Evolutionary conservation across 768 basidiomycete species (phyloP), one percentile per base, ranked within the genome.

Genomic region (Suillus lakei): DNA sequence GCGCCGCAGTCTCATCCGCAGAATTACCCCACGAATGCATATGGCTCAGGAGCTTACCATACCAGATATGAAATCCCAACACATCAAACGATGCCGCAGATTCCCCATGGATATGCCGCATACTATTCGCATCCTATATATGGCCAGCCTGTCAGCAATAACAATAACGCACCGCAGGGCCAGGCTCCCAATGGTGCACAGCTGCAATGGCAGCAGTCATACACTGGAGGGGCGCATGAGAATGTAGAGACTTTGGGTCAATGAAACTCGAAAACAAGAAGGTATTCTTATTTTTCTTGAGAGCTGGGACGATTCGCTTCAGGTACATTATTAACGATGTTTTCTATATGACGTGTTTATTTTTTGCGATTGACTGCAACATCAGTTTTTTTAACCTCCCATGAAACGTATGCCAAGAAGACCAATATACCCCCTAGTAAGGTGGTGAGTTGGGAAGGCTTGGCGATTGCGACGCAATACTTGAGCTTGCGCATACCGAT

Each of bases 141-240:
- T 60, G 36, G 13, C 6, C 65, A 32, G 36, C 32, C 38, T 18
- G 55, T 63, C 66, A 58, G 32, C 39, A 50, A 41, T n/a, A 54
- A n/a, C 21, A 54, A n/a, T n/a, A 15, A 32, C 12, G 32, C 21
- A n/a, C 30, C 32, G 5, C 53, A 32, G 18, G 53, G 30, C 67
- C 76, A 71, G 60, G 73, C 70, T 70, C 62, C 69, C 68, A 73
- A 72, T 38, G 54, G 68, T 58, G 68, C 72, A 58, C 69, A 66
- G 41, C 66, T 80, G 56, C 75, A 76, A 54, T 81, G 79, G 80
- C 79, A 76, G 65, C 70, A 66, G 61, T 76, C 79, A 58, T 79
- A 79, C 48, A 63, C 66, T 30, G 77, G 80, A 58, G 39, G 39
- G 26, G 1, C 26, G 18, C 28, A 12, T n/a, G 38, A 28, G 21